Conservation (phyloP, 305 asterid genomes). For the Solanum hybrid region DNA sequence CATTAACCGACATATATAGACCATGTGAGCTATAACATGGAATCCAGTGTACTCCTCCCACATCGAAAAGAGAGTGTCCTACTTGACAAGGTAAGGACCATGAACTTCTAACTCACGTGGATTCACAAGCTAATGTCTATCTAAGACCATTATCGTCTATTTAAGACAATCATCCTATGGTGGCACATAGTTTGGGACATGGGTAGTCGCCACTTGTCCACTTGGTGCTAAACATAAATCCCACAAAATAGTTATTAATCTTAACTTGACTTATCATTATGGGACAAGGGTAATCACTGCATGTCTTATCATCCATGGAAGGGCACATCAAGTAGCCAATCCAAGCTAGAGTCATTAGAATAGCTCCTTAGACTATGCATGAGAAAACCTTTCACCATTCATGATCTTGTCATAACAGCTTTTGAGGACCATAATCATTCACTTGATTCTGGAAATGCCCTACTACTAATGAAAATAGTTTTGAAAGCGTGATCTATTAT, state of each 20-base stretch:
- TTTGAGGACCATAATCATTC: no score
- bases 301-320: neutral
- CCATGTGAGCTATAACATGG: neutral
- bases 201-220: neutral
- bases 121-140: neutral
- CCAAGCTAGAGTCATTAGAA: neutral
- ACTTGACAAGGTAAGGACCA: neutral
- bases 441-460: no score
- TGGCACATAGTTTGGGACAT: neutral
- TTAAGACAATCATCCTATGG: neutral
- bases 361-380: neutral
- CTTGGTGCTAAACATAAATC: neutral
- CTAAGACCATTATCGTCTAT: neutral
- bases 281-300: neutral
- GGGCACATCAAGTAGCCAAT: neutral
- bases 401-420: neutral
- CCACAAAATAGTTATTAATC: neutral
- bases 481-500: no score
- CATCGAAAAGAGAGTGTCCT: neutral
- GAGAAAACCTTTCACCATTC: neutral
- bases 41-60: neutral
- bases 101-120: neutral
- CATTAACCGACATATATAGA: neutral
- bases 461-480: no score
- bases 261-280: neutral